A percentile compares a stretch with the other conserved stretches of the same genome.
Conservation (phyloP, 2,329 filamentous ascomycete genomes). For the Fusarium abutilonis region DNA sequence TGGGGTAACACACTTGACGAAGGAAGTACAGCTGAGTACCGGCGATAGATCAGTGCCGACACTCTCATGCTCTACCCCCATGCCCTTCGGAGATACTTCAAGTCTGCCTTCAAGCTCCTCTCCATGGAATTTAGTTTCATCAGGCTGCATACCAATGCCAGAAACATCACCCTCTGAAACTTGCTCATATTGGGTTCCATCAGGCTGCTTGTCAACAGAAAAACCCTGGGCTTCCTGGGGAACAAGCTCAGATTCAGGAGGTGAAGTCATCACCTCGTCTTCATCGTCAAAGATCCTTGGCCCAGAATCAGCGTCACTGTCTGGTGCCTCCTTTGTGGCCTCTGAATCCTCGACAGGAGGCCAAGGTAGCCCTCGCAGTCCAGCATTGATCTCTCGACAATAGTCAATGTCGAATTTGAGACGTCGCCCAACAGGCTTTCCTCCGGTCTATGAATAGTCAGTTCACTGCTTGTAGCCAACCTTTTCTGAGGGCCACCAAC, state of each 20-base stretch:
- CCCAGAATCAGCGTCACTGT: neutral
- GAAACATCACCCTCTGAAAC: no score
- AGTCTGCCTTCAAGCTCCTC: neutral
- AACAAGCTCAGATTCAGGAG: neutral
- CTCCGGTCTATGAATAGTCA: conserved; percentile 45
- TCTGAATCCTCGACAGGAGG: conserved; percentile 31
- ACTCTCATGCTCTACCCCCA: neutral
- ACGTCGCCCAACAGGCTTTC: conserved; percentile 52
- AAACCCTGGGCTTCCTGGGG: neutral
- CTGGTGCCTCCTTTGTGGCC: neutral
- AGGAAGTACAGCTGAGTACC: neutral
- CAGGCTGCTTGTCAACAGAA: no score
- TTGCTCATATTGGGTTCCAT: no score
- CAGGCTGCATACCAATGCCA: neutral
- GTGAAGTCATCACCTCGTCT: neutral
- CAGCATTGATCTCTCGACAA: conserved; percentile 50
- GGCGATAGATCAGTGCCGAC: neutral
- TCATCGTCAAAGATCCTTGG: conserved; percentile 8
- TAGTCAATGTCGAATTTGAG: conserved; percentile 49
- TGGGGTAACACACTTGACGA: neutral
- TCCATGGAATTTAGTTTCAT: neutral
- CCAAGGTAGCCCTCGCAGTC: conserved; percentile 45
- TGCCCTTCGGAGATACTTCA: neutral
- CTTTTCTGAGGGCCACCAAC: conserved; percentile 28
- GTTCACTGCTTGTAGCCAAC: neutral